These are phyloP conservation scores for Sphaerulina populicola DNA, from an alignment of 2,329 filamentous ascomycete genomes.

Conservation along the genomic window DNA sequence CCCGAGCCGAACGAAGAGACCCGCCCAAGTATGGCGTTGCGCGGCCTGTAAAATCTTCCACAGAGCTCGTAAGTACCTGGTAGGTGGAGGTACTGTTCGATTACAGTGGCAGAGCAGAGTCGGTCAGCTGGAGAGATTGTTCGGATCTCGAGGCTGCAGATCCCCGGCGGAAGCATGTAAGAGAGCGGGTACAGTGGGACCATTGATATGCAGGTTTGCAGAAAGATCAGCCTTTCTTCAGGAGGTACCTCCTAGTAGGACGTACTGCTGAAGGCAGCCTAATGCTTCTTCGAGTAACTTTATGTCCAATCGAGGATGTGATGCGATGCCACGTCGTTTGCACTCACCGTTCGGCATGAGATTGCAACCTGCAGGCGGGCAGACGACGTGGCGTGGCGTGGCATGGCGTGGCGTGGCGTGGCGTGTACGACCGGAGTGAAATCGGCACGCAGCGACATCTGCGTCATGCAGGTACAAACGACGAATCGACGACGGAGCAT, in stretches of 20 bases:
- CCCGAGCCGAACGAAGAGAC: too few species aligned
- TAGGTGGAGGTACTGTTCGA: not conserved
- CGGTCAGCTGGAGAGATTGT: not conserved
- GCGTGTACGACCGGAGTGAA: too few species aligned
- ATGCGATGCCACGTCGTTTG: not conserved
- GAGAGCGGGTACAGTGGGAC: not conserved
- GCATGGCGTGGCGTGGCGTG: too few species aligned
- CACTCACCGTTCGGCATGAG: not conserved
- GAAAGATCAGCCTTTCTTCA: not conserved
- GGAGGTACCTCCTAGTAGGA: not conserved
- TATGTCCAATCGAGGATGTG: too few species aligned
- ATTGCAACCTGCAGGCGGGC: not conserved
- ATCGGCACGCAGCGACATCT: not conserved
- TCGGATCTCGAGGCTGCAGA: not conserved
- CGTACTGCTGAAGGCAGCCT: not conserved
- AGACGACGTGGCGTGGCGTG: too few species aligned
- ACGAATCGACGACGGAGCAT: too few species aligned
- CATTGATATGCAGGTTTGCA: not conserved
- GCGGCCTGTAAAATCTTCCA: too few species aligned
- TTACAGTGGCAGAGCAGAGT: not conserved
- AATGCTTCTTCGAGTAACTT: too few species aligned
- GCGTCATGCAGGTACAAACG: not conserved
- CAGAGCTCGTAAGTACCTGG: not conserved
- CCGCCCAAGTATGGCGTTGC: too few species aligned
- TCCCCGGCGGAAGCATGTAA: not conserved